A percentile compares a stretch with the other conserved stretches of the same genome.
Evolutionary conservation across 306 rosid species (phyloP).

Genomic region (Trichosanthes cucumerina): DNA sequence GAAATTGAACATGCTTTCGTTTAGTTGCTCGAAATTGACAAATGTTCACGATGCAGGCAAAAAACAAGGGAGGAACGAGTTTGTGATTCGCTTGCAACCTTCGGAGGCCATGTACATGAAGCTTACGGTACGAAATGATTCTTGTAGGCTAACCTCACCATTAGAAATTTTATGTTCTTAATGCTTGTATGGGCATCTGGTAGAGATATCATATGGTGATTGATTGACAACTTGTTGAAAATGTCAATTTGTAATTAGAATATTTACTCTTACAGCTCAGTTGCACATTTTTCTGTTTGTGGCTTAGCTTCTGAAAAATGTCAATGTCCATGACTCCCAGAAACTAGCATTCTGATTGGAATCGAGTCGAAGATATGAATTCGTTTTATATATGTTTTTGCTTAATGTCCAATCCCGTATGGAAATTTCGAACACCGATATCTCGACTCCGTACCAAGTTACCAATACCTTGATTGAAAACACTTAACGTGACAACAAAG

Average conservation of each 20-base stretch:
- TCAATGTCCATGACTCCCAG: not conserved
- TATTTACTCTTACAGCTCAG: not conserved
- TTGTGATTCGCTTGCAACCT: conserved; percentile 19
- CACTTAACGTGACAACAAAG: not conserved
- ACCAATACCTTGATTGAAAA: not conserved
- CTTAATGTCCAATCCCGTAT: not conserved
- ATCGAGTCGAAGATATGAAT: not conserved
- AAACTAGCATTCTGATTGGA: not conserved
- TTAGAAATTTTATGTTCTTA: not conserved
- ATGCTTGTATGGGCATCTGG: not conserved
- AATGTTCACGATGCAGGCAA: conserved; percentile 46
- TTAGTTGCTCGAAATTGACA: not conserved
- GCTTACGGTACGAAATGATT: conserved; percentile 4
- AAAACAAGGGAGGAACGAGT: conserved; percentile 50
- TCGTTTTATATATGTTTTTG: not conserved
- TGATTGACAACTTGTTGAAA: not conserved
- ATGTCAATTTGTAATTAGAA: not conserved
- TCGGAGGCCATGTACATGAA: conserved; percentile 19
- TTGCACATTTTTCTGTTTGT: not conserved
- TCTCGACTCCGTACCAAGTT: not conserved
- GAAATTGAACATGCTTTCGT: not conserved
- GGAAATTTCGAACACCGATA: not conserved
- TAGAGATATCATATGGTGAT: not conserved
- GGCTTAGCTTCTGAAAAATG: not conserved
- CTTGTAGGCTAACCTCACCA: not conserved